Evolutionary conservation across 768 basidiomycete genomes (phyloP), one percentile per base, ranked within the genome.

Genomic region (Xerocomellus intermedius): DNA sequence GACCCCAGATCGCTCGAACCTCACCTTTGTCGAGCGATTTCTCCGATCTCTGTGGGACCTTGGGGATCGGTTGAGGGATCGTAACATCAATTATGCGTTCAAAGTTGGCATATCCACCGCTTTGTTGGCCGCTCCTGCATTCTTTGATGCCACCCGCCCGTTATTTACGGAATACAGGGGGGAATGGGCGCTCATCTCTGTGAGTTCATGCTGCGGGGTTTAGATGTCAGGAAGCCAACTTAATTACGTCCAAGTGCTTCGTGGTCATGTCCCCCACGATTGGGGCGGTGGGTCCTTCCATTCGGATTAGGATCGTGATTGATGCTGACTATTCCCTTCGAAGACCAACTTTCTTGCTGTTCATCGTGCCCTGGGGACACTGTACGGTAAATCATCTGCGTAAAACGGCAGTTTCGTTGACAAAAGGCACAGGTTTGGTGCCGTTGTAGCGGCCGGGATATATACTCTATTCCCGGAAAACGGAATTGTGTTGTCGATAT

Each of bases 181-280:
- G 35, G 94, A 98, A 73, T 99, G 96, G 96, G 94, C 94, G 1
- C 74, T 99, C 65, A 91, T 98, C 50, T 94, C 94, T 42, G 93
- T 91, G 57, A 65, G 82, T 75, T 28, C 35, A 39, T 35, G 4
- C 1, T 46, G 57, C 52, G 62, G 60, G 30, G 61, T 60, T 62
- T 50, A 35, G 36, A 33, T n/a, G 56, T 41, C 19, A 16, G 9
- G 28, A 57, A 57, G 38, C 45, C 58, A 47, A 53, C 36, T 9
- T 26, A 52, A 32, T 51, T 48, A 52, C 35, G 37, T 39, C 32
- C 3, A 51, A 89, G 88, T 91, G 86, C 71, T 91, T 94, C 61
- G 84, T 89, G n/a, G 90, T 94, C n/a, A 86, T 93, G 63, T 90
- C 89, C 8, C 91, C 91, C 0, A 92, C 91, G 2, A 89, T 94